Percentiles rank a stretch among this genome's conserved stretches.
Evolutionary conservation across 345 rosid species (phyloP).

Genomic region (Kandelia obovata): DNA sequence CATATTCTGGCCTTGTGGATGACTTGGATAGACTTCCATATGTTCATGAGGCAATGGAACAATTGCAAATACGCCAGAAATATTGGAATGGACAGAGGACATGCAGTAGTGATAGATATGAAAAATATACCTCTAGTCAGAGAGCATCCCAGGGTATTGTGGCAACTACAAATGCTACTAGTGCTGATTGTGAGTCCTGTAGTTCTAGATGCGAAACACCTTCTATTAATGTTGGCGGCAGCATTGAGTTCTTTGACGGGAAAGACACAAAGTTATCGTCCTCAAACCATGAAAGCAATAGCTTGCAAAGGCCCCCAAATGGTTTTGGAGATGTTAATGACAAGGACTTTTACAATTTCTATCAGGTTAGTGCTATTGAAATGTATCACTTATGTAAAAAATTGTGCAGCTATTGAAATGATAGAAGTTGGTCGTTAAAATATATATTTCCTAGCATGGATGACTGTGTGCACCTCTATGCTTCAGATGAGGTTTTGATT

Average conservation of each 20-base stretch:
- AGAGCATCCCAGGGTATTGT: constrained; percentile 22
- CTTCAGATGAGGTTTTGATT: background rate
- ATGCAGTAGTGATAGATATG: constrained; percentile 23
- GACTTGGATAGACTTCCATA: constrained; percentile 88
- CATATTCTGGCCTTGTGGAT: constrained; percentile 85
- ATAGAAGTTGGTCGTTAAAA: background rate
- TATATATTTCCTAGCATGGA: background rate
- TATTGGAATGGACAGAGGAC: constrained; percentile 69
- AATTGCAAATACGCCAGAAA: constrained; percentile 63
- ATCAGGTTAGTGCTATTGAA: constrained; percentile 56
- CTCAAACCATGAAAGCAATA: constrained; percentile 43
- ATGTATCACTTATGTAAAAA: constrained; percentile 4
- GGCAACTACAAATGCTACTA: constrained; percentile 27
- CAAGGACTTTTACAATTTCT: constrained; percentile 61
- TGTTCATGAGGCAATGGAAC: constrained; percentile 86
- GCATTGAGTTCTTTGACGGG: constrained; percentile 32
- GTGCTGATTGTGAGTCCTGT: constrained; percentile 24
- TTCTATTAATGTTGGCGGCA: constrained; percentile 24
- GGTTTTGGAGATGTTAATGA: constrained; percentile 45
- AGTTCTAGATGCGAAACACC: constrained; percentile 21
- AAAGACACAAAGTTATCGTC: constrained; percentile 36
- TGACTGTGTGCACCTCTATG: too few species aligned
- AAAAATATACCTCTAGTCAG: constrained; percentile 19
- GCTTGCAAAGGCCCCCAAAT: constrained; percentile 27
- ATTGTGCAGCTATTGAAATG: background rate